Percentiles rank a stretch among this genome's conserved stretches.
phyloP scores from a whole-genome alignment of 2,329 filamentous ascomycete genomes.

The Lojkania enalia region DNA sequence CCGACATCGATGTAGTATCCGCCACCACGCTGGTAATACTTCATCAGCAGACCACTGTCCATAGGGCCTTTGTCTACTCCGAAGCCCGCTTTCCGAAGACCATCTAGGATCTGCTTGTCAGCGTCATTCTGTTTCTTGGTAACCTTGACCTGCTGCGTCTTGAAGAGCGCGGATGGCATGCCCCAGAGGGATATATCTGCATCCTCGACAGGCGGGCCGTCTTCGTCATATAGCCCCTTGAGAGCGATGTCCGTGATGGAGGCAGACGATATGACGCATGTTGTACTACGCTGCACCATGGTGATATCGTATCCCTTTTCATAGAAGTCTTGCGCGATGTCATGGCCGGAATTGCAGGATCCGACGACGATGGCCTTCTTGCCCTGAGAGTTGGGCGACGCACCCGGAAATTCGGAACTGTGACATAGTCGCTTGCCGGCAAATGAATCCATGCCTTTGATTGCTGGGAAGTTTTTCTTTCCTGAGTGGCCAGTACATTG shows the following conservation, averaged over 20 bases:
- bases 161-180: slow-evolving; percentile 40
- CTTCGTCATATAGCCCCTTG: slow-evolving; percentile 35
- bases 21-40: slow-evolving; percentile 49
- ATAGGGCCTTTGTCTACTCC: slow-evolving; percentile 39
- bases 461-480: slow-evolving; percentile 36
- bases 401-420: slow-evolving; percentile 36
- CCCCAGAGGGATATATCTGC: slow-evolving; percentile 37
- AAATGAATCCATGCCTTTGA: slow-evolving; percentile 40
- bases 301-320: slow-evolving; percentile 49
- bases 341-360: slow-evolving; percentile 54
- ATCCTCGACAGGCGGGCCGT: slow-evolving; percentile 30
- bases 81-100: slow-evolving; percentile 49
- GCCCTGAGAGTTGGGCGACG: slow-evolving; percentile 38
- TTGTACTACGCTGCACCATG: slow-evolving; percentile 51
- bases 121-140: slow-evolving; percentile 31
- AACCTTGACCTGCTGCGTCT: slow-evolving; percentile 31
- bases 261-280: slow-evolving; percentile 40
- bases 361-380: slow-evolving; percentile 53
- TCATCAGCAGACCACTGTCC: slow-evolving; percentile 38
- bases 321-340: slow-evolving; percentile 54
- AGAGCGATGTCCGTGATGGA: slow-evolving; percentile 33
- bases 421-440: slow-evolving; percentile 42
- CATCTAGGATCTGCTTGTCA: slow-evolving; percentile 46
- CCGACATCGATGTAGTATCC: slow-evolving; percentile 56
- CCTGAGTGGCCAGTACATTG: slow-evolving; percentile 38